Evolutionary conservation across 306 rosid genomes (phyloP).

Genomic region (Lathyrus aphaca): DNA sequence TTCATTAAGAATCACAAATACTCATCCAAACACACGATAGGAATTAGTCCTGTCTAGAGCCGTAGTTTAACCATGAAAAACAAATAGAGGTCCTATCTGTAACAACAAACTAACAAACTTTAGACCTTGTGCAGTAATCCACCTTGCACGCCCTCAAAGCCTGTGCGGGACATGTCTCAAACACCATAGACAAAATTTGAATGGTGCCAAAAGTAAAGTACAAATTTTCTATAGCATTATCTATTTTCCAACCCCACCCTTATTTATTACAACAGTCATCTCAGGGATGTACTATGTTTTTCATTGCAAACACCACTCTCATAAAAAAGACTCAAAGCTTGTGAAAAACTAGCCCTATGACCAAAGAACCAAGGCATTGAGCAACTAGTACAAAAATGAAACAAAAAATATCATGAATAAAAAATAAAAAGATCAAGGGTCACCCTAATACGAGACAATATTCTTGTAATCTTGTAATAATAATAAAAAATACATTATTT

Average conservation of each 20-base stretch:
- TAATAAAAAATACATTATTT: not conserved
- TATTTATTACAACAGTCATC: not conserved
- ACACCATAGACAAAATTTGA: conserved; percentile 7
- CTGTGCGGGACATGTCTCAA: not conserved
- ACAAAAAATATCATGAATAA: not conserved
- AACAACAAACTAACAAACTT: too few relatives aligned
- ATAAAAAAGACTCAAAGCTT: not conserved
- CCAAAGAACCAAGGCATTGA: not conserved
- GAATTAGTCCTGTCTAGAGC: not conserved
- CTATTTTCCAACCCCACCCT: not conserved
- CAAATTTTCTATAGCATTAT: not conserved
- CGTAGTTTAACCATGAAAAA: too few relatives aligned
- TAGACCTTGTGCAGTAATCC: too few relatives aligned
- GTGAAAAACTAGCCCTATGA: not conserved
- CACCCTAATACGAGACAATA: not conserved
- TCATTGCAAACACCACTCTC: not conserved
- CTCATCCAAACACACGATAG: conserved; percentile 5
- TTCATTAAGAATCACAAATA: not conserved
- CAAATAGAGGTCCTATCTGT: too few relatives aligned
- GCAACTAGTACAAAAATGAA: not conserved
- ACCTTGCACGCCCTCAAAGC: too few relatives aligned
- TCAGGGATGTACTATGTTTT: not conserved
- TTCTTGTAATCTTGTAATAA: too few relatives aligned
- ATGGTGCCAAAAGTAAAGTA: not conserved
- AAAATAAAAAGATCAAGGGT: not conserved